Base-by-base conservation (phyloP, 2,329 filamentous ascomycete genomes). In the Aspergillus hiratsukae region DNA sequence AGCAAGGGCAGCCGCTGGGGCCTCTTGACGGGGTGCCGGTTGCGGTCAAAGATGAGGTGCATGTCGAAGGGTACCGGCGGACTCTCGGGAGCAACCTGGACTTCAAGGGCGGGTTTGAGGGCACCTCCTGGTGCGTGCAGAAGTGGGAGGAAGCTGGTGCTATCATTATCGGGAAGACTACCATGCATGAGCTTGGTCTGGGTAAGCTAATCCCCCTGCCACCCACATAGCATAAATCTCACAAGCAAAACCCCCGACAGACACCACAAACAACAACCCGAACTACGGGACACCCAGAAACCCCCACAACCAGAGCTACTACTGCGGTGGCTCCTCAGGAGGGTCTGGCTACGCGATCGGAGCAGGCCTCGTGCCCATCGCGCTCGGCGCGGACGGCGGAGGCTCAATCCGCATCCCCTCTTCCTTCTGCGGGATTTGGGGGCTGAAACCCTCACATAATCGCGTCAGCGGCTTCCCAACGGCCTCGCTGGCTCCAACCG, bases 201-300 rank as follows among this genome's bases (percentile, higher is more conserved):
- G 87, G 83, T 75, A 72, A 64, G 78, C 69, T 17, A 29, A 17
- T 23, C 23, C 23, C 23, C 23, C 23, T 23, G 23, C 23, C 23
- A 23, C 23, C 23, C 23, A 23, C 23, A 23, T 23, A 23, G 23
- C 23, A 3, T 23, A 23, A 23, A 23, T 23, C 23, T 25, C 19
- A 56, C 48, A 45, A 23, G 19, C 31, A 37, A 58, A 49, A 23
- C 50, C 53, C 11, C 21, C 7, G 35, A n/a, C 54, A 76, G 88
- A 94, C 66, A 90, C 88, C 0, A 91, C 83, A n/a, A 91, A 91
- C 61, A 91, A 91, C 71, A 96, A 96, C 67, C 83, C 86, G 5
- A 80, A 79, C 41, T 87, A 84, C 68, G 90, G 90, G 40, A 91
- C 89, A 0, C 88, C 90, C 0, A 79, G 83, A 19, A 94, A 95